phyloP scores from a whole-genome alignment of 257 asterid species.

The Salvia miltiorrhiza region DNA sequence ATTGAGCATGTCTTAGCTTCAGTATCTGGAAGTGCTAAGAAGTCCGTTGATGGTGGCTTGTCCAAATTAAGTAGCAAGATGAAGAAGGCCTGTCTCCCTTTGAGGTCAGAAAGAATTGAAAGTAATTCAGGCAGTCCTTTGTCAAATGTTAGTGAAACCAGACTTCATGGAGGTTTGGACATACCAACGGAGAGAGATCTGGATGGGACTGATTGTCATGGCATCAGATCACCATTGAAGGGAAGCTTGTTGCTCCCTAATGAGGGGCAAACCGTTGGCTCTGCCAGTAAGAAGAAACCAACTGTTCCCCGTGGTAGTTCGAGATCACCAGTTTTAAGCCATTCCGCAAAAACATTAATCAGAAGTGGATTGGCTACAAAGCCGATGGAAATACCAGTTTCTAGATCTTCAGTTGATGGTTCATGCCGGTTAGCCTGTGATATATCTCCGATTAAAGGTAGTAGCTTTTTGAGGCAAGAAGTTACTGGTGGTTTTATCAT shows the following conservation, averaged over 20 bases:
- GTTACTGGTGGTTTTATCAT: constrained; percentile 30
- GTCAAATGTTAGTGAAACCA: constrained; percentile 21
- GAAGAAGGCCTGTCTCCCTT: constrained; percentile 32
- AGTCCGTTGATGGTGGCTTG: constrained; percentile 31
- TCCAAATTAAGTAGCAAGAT: constrained; percentile 33
- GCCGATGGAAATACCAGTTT: constrained; percentile 23
- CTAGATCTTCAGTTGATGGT: constrained; percentile 30
- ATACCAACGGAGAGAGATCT: constrained; percentile 23
- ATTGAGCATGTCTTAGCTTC: constrained; percentile 29
- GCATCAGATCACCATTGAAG: constrained; percentile 31
- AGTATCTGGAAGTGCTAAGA: constrained; percentile 37
- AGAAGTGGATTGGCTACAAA: constrained; percentile 26
- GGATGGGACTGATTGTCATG: constrained; percentile 24
- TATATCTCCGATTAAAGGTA: constrained; percentile 23
- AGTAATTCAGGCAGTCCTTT: constrained; percentile 31
- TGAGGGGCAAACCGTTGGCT: constrained; percentile 30
- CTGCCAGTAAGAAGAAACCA: constrained; percentile 41
- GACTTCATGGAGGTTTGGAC: constrained; percentile 29
- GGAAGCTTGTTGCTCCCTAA: constrained; percentile 24
- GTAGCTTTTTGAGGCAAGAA: constrained; percentile 17
- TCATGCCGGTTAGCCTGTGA: constrained; percentile 13
- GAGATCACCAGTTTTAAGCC: constrained; percentile 34
- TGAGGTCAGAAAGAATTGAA: constrained; percentile 33
- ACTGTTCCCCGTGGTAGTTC: constrained; percentile 31
- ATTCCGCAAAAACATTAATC: constrained; percentile 19